Percentiles rank a stretch among this genome's conserved stretches.
phyloP scores from a whole-genome alignment of 768 basidiomycete species.

The Rhodotorula diobovata region DNA sequence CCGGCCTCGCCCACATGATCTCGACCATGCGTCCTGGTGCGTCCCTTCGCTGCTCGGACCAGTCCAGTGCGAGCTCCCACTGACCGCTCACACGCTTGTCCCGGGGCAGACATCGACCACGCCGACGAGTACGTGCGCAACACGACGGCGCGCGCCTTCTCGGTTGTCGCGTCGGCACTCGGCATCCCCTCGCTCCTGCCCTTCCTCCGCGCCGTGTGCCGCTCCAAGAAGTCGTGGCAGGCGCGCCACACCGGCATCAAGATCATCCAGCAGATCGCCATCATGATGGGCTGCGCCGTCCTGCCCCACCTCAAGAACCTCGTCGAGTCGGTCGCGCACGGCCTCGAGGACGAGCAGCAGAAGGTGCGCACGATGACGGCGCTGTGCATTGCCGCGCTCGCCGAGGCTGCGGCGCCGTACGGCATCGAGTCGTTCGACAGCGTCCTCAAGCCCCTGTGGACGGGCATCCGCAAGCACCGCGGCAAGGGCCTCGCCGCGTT shows the following conservation, averaged over 20 bases:
- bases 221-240: constrained; percentile 99
- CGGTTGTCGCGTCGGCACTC: constrained; percentile 91
- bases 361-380: constrained; percentile 97
- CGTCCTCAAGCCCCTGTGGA: constrained; percentile 89
- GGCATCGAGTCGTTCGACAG: constrained; percentile 99
- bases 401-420: constrained; percentile 95
- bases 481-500: constrained; percentile 93
- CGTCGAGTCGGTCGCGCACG: constrained; percentile 91
- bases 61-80: no score
- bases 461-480: constrained; percentile 88
- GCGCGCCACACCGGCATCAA: constrained; percentile 98
- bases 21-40: constrained; percentile 87
- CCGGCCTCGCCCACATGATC: constrained; percentile 99
- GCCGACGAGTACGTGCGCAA: constrained; percentile 99
- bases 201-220: constrained; percentile 96
- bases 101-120: constrained; percentile 88
- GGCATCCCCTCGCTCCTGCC: constrained; percentile 96
- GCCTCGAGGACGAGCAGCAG: constrained; percentile 87
- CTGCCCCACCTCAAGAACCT: constrained; percentile 93
- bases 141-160: constrained; percentile 88
- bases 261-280: constrained; percentile 98
- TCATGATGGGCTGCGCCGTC: constrained; percentile 99
- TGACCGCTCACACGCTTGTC: neutral
- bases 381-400: constrained; percentile 81
- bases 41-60: neutral